These are phyloP conservation scores for Penicillium dipodomyicola DNA, from an alignment of 495 filamentous ascomycete genomes.

Conservation along the genomic window DNA sequence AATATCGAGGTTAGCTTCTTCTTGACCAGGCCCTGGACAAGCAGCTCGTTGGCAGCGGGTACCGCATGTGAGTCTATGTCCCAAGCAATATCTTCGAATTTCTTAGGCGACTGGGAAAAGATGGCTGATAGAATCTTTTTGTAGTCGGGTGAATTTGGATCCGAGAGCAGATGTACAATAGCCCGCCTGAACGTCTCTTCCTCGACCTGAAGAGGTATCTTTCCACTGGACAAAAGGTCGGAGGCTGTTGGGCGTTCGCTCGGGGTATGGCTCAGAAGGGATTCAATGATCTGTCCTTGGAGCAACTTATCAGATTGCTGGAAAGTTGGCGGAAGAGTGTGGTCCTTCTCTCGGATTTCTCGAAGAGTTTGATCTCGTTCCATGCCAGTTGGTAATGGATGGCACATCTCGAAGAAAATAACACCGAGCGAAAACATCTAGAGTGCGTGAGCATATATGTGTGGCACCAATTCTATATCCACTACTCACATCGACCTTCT, in stretches of 20 bases:
- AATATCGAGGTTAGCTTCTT: slow-evolving; percentile 76
- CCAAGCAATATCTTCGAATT: slow-evolving; percentile 84
- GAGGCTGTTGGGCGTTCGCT: slow-evolving; percentile 78
- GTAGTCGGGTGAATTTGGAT: slow-evolving; percentile 83
- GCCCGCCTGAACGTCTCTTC: slow-evolving; percentile 84
- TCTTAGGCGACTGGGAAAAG: slow-evolving; percentile 70
- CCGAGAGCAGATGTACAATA: slow-evolving; percentile 69
- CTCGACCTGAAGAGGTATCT: slow-evolving; percentile 85
- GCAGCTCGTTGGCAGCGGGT: slow-evolving; percentile 59
- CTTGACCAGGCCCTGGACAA: slow-evolving; percentile 73
- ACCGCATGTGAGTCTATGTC: slow-evolving; percentile 62
- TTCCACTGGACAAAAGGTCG: slow-evolving; percentile 83
- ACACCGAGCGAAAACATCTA: slow-evolving; percentile 96
- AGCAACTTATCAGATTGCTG: slow-evolving; percentile 68
- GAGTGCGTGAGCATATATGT: slow-evolving; percentile 13
- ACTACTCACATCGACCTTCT: slow-evolving; percentile 80
- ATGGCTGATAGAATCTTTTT: slow-evolving; percentile 81
- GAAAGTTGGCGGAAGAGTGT: slow-evolving; percentile 71
- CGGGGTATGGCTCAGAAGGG: slow-evolving; percentile 76
- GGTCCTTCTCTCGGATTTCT: slow-evolving; percentile 63
- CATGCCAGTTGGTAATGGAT: slow-evolving; percentile 78
- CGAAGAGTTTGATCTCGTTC: slow-evolving; percentile 77
- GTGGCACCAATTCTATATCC: background rate
- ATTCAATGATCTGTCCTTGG: slow-evolving; percentile 73
- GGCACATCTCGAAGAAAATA: slow-evolving; percentile 98